Evolutionary conservation across 768 basidiomycete genomes (phyloP), one percentile per base, ranked within the genome.

Genomic region (Leccinum ochraceum): DNA sequence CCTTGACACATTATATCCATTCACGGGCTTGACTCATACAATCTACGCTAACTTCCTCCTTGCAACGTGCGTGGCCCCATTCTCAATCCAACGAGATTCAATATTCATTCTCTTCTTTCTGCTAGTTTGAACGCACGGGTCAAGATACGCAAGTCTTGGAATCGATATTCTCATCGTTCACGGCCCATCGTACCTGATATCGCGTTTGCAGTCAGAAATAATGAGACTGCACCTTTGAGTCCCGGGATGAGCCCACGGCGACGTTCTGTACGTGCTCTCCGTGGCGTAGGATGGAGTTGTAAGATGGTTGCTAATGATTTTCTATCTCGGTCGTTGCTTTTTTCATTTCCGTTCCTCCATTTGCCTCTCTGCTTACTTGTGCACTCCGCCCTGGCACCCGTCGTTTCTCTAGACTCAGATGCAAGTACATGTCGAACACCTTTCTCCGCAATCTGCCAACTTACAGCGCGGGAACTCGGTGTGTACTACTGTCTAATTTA

Each of bases 11-110:
- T 13, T 6, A 1, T n/a, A 17, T 20, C 26, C 52, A 56, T 13
- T 34, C 48, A 17, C 22, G 13, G 11, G 28, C 49, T n/a, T 28
- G 3, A 7, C 20, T 14, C 17, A 1, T 46, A 6, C 48, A 71
- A 70, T 71, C 11, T 66, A 71, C 11, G 69, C 69, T 39, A 72
- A 72, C 24, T 72, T 62, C 32, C 53, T 71, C 11, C 60, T 71
- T 46, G 71, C 69, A n/a, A 71, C 61, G 71, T 71, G 53, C 8
- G 13, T 22, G 13, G 14, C 37, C 10, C 20, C 22, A 20, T 14
- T 16, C 24, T 4, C 4, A 2, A 14, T 8, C 14, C 4, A 17
- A 14, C 13, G 16, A 61, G 46, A 26, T 51, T 28, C 20, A 11
- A 71, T 62, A 53, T 60, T 36, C 69, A 30, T 60, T 64, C 26